Evolutionary conservation across 1,139 yeast genomes (phyloP), one percentile per base, ranked within the genome.

Genomic region (Pichia sp.): DNA sequence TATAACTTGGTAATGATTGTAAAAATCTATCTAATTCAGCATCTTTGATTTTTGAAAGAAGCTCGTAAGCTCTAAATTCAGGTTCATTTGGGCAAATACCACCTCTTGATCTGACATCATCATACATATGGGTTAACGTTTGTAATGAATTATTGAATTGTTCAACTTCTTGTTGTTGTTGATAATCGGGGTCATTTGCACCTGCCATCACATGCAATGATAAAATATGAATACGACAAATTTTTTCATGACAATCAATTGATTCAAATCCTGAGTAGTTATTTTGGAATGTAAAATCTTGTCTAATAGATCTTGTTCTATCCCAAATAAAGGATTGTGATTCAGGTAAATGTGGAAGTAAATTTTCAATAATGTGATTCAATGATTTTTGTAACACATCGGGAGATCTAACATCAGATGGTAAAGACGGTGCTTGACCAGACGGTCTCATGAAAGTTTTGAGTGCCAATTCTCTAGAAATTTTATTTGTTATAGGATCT

Each of bases 361-460:
- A 68, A 41, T 78, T 73, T 20, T 80, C 80, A 7, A 87, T 77
- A 43, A 92, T 72, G 61, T 85, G 86, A 52, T 84, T 73, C 51
- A 92, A 68, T 0, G 96, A 82, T 36, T 70, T 61, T 12, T 74
- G 74, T 45, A 94, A 68, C 1, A 90, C 72, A 51, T 74, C 76
- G 0, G 99, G 98, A 1, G 98, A 96, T 54, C 99, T 74, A 2
- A 94, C 99, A 64, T 94, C 98, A 0, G 97, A 88, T 0, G 98
- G 99, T 49, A 94, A 69, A 4, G 97, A 96, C 6, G 97, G 97
- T 1, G 97, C 96, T 58, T 94, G 97, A 12, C 98, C 98, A 1
- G 98, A 97, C 0, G 99, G 97, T 57, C 99, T 73, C 32, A 96
- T 86, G 63, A 92, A 94, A 2, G 96, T 96, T 66, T 94, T 94